Percentiles rank a stretch among this genome's conserved stretches.
phyloP scores from a whole-genome alignment of 306 rosid genomes.

The Acmispon strigosus region DNA sequence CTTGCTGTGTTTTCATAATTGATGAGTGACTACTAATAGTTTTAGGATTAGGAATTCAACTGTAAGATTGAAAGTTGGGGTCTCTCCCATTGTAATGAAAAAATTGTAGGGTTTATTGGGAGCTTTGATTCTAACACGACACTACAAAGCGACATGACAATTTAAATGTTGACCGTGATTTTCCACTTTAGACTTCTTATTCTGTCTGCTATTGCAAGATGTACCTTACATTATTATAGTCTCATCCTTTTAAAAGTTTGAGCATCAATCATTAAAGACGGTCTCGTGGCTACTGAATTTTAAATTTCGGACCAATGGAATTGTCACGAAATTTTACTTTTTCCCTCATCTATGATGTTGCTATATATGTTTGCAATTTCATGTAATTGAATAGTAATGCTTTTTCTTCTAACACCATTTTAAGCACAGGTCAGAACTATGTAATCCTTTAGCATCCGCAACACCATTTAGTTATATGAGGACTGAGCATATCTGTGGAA shows the following conservation, averaged over 20 bases:
- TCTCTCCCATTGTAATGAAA: too few species aligned
- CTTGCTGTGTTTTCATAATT: too few species aligned
- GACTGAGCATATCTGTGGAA: conserved; percentile 89
- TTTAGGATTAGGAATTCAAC: too few species aligned
- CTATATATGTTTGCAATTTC: background rate
- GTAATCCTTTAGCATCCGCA: conserved; percentile 60
- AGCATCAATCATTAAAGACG: background rate
- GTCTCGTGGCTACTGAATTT: background rate
- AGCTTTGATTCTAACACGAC: too few species aligned
- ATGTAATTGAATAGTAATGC: background rate
- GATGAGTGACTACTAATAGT: too few species aligned
- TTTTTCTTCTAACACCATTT: background rate
- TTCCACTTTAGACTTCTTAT: background rate
- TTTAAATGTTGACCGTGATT: background rate
- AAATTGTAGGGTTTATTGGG: too few species aligned
- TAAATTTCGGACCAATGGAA: background rate
- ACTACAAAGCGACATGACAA: too few species aligned
- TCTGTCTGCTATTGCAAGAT: background rate
- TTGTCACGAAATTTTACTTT: background rate
- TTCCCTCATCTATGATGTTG: background rate
- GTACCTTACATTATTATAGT: background rate
- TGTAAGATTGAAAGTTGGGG: too few species aligned
- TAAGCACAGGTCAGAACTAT: conserved; percentile 58
- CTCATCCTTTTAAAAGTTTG: background rate
- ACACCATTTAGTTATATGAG: conserved; percentile 55